Base-by-base conservation (phyloP, 2,329 filamentous ascomycete genomes). In the Pyrenochaeta sp. region DNA sequence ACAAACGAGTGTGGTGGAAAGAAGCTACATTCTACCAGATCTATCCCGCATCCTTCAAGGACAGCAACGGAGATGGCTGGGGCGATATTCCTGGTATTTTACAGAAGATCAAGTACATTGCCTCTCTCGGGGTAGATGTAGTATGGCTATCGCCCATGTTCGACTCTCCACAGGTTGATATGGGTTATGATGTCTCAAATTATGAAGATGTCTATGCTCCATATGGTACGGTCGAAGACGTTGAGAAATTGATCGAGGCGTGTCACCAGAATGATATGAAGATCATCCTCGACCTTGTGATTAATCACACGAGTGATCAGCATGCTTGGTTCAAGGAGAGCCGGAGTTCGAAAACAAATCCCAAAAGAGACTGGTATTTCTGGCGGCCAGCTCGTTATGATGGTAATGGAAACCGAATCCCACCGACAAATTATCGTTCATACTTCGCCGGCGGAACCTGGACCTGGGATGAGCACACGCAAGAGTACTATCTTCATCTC, bases 221-320 rank as follows among this genome's bases (percentile, higher is more conserved):
- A 0, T 91, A 90, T 62, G 89, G 89, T 32, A 87, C 86, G 0
- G 77, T 91, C 7, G 77, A 80, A 53, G 87, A 91, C 66, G 83
- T 90, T 44, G 86, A 90, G 51, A 74, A 76, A 0, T 72, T 91
- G 31, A 86, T 90, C 44, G 67, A 80, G 21, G 83, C 83, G 40
- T 81, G 84, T 35, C 87, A 89, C 54, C 73, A 81, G 14, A 81
- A 87, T 3, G 86, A 83, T 2, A 90, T 92, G 84, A 86, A 84
- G 60, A 75, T 92, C 10, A 86, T 93, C 51, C 82, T 92, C 53
- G 90, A 93, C 67, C 79, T 93, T 2, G 90, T 93, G 1, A 83
- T 92, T 56, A 94, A 92, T 61, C 90, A 94, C 69, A 92, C 89
- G 0, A 89, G 86, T 2, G 84, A 89, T 58, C 82, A 90, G 69